Evolutionary conservation across 2,329 filamentous ascomycete genomes (phyloP).

Genomic region (Colletotrichum endophyticum): DNA sequence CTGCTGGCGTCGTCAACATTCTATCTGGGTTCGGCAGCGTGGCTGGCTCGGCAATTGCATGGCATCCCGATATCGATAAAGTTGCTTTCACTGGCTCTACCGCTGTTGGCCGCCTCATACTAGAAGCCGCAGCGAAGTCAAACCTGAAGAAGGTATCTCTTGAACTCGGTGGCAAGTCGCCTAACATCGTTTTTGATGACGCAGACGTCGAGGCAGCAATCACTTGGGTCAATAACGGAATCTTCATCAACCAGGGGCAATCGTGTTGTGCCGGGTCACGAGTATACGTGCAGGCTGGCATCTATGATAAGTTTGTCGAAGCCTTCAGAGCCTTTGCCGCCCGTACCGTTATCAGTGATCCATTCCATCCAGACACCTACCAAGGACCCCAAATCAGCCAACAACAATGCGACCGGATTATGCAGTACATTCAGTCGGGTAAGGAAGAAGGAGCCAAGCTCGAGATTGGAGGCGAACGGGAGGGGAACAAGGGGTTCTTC

Average conservation of each 20-base stretch:
- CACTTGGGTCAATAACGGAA: neutral
- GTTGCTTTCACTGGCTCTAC: neutral
- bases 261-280: neutral
- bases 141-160: constrained; percentile 51
- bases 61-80: neutral
- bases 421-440: too few species aligned
- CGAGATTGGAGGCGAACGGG: constrained; percentile 18
- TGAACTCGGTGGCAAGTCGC: constrained; percentile 50
- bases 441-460: too few species aligned
- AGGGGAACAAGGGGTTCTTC: constrained; percentile 50
- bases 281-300: neutral
- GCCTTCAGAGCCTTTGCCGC: neutral
- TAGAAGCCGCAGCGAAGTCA: constrained; percentile 31
- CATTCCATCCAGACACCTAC: neutral
- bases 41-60: neutral
- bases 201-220: constrained; percentile 47
- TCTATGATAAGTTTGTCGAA: neutral
- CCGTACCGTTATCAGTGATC: neutral
- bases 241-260: neutral
- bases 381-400: neutral
- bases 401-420: too few species aligned
- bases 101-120: neutral
- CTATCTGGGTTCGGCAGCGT: neutral
- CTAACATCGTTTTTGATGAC: constrained; percentile 49
- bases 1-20: neutral